Conservation (phyloP, 805 yeast genomes). For the Dipodascus geniculatus region DNA sequence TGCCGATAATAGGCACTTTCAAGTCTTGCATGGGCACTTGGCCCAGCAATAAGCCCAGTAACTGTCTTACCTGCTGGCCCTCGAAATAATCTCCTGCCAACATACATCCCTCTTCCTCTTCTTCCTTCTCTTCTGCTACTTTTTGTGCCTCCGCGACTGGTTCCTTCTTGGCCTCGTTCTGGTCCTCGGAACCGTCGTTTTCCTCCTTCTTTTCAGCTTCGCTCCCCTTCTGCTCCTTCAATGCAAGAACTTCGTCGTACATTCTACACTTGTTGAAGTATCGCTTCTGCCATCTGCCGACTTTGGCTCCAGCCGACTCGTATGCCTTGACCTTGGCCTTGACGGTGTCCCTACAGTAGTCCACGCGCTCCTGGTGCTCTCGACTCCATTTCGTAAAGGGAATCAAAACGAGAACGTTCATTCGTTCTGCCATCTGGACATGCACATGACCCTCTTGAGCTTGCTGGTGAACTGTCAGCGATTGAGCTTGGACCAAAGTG, state of each 20-base stretch:
- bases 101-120: conserved; percentile 1
- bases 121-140: conserved; percentile 2
- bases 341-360: conserved; percentile 41
- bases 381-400: conserved; percentile 64
- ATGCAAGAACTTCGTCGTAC: conserved; percentile 37
- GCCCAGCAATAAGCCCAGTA: conserved; percentile 31
- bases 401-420: conserved; percentile 42
- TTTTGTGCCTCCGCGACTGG: conserved; percentile 4
- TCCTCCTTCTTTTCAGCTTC: conserved; percentile 4
- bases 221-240: conserved; percentile 2
- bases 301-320: conserved; percentile 33
- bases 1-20: conserved; percentile 57
- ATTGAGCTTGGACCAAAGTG: conserved; percentile 44
- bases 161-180: neutral
- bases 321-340: conserved; percentile 38
- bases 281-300: conserved; percentile 38
- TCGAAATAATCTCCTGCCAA: conserved; percentile 21
- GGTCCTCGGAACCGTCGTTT: conserved; percentile 5
- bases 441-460: conserved; percentile 43
- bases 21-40: conserved; percentile 42
- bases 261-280: conserved; percentile 64
- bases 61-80: conserved; percentile 28
- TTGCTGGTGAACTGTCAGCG: conserved; percentile 40
- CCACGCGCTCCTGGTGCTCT: conserved; percentile 54
- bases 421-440: conserved; percentile 43